Percentiles rank a stretch among this genome's conserved stretches.
phyloP scores from a whole-genome alignment of 202 grass and related monocot species.

The Panicum hallii region DNA sequence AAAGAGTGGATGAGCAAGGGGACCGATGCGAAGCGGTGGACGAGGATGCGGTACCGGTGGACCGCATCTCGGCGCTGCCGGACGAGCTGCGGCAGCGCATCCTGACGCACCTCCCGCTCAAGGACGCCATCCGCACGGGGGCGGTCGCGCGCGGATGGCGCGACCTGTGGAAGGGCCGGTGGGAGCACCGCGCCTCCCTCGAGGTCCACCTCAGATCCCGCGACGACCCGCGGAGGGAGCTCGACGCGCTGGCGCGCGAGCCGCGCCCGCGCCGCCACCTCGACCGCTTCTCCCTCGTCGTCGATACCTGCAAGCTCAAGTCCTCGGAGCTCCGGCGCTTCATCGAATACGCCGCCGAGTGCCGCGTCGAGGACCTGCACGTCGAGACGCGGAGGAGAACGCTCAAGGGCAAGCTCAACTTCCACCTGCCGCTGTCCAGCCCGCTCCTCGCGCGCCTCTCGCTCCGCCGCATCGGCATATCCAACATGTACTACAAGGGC shows the following conservation, averaged over 20 bases:
- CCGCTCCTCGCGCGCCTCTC: slow-evolving; percentile 42
- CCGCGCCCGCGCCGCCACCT: slow-evolving; percentile 26
- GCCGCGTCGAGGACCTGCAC: slow-evolving; percentile 64
- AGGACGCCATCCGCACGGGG: slow-evolving; percentile 43
- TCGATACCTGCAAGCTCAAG: not conserved
- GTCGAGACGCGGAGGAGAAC: slow-evolving; percentile 35
- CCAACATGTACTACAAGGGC: not conserved
- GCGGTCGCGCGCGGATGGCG: slow-evolving; percentile 21
- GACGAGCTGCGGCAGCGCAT: slow-evolving; percentile 24
- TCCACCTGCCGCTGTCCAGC: slow-evolving; percentile 32
- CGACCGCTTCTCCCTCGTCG: slow-evolving; percentile 28
- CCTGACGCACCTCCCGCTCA: slow-evolving; percentile 39
- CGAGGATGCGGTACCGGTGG: not conserved
- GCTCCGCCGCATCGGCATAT: not conserved
- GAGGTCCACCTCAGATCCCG: slow-evolving; percentile 22
- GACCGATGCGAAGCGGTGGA: not conserved
- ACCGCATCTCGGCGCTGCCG: slow-evolving; percentile 34
- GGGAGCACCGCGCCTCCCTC: slow-evolving; percentile 11
- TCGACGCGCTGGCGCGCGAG: not conserved
- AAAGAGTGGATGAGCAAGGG: not conserved
- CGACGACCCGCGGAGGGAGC: not conserved
- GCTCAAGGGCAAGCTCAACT: not conserved
- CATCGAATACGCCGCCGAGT: slow-evolving; percentile 45
- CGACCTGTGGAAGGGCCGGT: slow-evolving; percentile 36
- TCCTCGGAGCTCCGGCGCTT: not conserved